Conservation (phyloP, 2,329 filamentous ascomycete species). For the Exutisphaerella laricina region DNA sequence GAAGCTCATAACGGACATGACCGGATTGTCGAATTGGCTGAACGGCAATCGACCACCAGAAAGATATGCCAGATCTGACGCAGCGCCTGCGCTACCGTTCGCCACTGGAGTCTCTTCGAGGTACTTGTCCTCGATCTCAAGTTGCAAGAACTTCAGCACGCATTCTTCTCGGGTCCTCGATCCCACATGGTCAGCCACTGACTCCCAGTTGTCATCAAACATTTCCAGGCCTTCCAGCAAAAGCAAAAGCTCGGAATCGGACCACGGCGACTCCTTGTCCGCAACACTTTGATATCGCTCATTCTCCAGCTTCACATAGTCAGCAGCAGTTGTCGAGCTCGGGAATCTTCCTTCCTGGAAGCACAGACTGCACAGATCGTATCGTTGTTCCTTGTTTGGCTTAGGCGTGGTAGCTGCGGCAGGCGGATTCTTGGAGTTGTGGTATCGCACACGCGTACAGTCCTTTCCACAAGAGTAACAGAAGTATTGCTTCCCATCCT, state of each 20-base stretch:
- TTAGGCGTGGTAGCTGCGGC: constrained; percentile 45
- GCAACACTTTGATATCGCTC: constrained; percentile 71
- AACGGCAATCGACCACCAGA: constrained; percentile 76
- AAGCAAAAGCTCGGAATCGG: constrained; percentile 80
- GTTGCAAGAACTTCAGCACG: constrained; percentile 89
- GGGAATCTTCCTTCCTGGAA: constrained; percentile 81
- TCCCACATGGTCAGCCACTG: constrained; percentile 86
- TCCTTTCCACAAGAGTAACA: constrained; percentile 92
- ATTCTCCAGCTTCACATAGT: constrained; percentile 88
- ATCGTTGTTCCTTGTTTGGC: constrained; percentile 57
- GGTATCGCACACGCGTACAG: constrained; percentile 68
- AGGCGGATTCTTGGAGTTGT: constrained; percentile 58
- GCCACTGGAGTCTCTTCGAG: constrained; percentile 58
- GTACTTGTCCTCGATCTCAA: constrained; percentile 98
- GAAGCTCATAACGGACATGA: constrained; percentile 94
- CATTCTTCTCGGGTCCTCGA: constrained; percentile 92
- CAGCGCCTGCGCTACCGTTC: constrained; percentile 46
- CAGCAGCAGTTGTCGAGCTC: constrained; percentile 66
- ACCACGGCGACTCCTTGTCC: constrained; percentile 84
- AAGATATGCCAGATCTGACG: constrained; percentile 56
- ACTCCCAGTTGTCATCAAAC: constrained; percentile 93
- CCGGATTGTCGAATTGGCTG: constrained; percentile 87
- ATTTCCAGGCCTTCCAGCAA: constrained; percentile 86
- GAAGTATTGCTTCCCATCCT: constrained; percentile 62
- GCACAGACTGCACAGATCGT: constrained; percentile 87